Conservation (phyloP, 1,284 basidiomycete species). For the Coniophora puteana region DNA sequence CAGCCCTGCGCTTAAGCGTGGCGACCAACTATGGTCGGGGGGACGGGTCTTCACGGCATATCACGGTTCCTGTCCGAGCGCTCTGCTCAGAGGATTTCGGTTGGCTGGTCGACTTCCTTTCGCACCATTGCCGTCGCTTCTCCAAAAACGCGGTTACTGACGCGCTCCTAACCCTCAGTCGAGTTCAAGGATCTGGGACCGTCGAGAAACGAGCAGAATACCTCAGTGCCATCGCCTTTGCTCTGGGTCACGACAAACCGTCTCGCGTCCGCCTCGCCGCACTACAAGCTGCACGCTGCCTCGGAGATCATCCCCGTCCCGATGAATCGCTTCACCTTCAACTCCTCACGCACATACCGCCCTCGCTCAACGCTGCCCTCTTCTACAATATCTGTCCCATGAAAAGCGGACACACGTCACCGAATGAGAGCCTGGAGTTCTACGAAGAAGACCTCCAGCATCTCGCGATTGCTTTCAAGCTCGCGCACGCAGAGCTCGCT, state of each 20-base stretch:
- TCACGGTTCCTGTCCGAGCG: not conserved
- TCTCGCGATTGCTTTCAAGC: no score
- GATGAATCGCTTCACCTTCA: no score
- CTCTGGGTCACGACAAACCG: not conserved
- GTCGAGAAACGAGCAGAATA: not conserved
- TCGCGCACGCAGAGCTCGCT: no score
- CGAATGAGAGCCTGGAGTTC: no score
- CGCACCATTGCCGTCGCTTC: slow-evolving; percentile 1
- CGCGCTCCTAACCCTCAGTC: slow-evolving; percentile 5
- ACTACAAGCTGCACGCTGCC: slow-evolving; percentile 5
- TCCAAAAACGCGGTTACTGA: slow-evolving; percentile 5
- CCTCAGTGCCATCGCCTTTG: slow-evolving; percentile 4
- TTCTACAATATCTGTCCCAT: no score
- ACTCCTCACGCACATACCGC: no score
- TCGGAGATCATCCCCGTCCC: no score
- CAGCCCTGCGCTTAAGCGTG: slow-evolving; percentile 6
- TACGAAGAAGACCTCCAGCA: no score
- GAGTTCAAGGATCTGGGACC: not conserved
- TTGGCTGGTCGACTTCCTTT: slow-evolving; percentile 8
- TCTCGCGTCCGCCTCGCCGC: slow-evolving; percentile 5
- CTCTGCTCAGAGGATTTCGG: not conserved
- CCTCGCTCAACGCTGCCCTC: no score
- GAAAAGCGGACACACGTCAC: no score
- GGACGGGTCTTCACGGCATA: slow-evolving; percentile 3
- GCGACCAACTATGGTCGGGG: not conserved